Base-by-base conservation (phyloP, 352 stramenopile species). In the Phytophthora tentaculata region DNA sequence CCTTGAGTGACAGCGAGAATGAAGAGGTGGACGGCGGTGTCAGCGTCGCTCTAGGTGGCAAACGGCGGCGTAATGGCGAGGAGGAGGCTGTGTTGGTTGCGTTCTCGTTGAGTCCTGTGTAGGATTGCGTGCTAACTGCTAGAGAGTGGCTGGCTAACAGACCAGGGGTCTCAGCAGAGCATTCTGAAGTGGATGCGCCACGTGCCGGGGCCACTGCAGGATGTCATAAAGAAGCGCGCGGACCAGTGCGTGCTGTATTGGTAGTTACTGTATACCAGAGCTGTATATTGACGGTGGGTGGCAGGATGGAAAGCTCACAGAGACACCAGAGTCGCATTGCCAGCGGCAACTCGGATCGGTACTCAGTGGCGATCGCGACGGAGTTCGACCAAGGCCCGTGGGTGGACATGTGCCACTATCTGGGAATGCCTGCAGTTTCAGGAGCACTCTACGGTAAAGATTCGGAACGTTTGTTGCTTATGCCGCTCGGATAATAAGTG, bases 361-460 rank as follows among this genome's bases (percentile, higher is more conserved):
- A 77, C 61, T 78, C 76, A 0, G 75, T 82, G 20, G 45, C 64
- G 10, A 89, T 92, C 44, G 76, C 78, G 50, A 94, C 82, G 2
- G 80, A 89, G 22, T 95, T 95, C 68, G 88, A 95, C 56, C 67
- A 90, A 41, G 88, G 88, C 1, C 71, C 88, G 37, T 95, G 88
- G 88, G 86, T 94, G 56, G 81, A 92, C 12, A 93, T 95, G 80
- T 95, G 88, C 53, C 63, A 77, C 28, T 88, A 73, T 45, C 45
- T 92, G 7, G 77, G 78, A 13, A 80, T 93, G 48, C 37, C 49
- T 12, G 80, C 79, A 1, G 72, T 60, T 9, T 69, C 74, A 20
- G 88, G 88, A n/a, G 74, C 64, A 24, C 69, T 91, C 12, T 92
- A 94, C n/a, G 88, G 88, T 93, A 61, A 24, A 71, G 72, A 54